These are phyloP conservation scores for Sarcodon sp. DNA, from an alignment of 768 basidiomycete genomes.

Conservation along the genomic window DNA sequence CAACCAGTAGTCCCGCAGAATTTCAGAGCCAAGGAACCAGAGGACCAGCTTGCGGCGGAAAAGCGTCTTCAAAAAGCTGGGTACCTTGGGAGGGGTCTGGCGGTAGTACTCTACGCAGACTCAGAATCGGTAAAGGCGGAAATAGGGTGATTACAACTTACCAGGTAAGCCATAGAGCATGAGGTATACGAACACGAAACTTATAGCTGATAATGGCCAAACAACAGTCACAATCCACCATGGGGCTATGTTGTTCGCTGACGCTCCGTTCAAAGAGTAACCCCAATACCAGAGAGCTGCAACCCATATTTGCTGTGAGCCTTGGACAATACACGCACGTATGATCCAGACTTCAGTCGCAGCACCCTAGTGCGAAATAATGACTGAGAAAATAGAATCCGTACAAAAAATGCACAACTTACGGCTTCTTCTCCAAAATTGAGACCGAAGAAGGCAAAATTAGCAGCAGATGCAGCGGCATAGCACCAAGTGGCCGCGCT, in stretches of 20 bases:
- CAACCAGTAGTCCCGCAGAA: conserved; percentile 88
- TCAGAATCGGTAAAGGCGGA: conserved; percentile 4
- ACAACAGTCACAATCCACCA: conserved; percentile 76
- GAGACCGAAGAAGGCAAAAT: conserved; percentile 88
- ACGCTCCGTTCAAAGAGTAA: conserved; percentile 49
- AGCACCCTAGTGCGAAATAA: conserved; percentile 44
- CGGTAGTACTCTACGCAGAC: conserved; percentile 60
- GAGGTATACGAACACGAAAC: conserved; percentile 67
- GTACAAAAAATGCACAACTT: conserved; percentile 11
- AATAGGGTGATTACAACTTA: conserved; percentile 15
- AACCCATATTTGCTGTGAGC: conserved; percentile 93
- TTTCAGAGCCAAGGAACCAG: conserved; percentile 90
- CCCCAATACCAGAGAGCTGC: conserved; percentile 97
- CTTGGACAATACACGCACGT: conserved; percentile 87
- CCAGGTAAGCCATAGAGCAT: conserved; percentile 84
- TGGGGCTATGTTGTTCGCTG: conserved; percentile 44
- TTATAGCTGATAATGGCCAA: conserved; percentile 74
- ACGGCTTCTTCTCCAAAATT: conserved; percentile 97
- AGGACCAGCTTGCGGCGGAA: conserved; percentile 86
- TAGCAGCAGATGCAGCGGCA: conserved; percentile 84
- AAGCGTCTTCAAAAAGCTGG: conserved; percentile 81
- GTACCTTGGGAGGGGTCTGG: conserved; percentile 90
- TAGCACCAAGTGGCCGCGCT: conserved; percentile 84
- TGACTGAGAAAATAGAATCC: conserved; percentile 2
- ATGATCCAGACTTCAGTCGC: conserved; percentile 92